Percentiles rank a stretch among this genome's conserved stretches.
These are phyloP conservation scores for Ganoderma lucidum DNA, from an alignment of 1,284 basidiomycete genomes.

Conservation along the genomic window DNA sequence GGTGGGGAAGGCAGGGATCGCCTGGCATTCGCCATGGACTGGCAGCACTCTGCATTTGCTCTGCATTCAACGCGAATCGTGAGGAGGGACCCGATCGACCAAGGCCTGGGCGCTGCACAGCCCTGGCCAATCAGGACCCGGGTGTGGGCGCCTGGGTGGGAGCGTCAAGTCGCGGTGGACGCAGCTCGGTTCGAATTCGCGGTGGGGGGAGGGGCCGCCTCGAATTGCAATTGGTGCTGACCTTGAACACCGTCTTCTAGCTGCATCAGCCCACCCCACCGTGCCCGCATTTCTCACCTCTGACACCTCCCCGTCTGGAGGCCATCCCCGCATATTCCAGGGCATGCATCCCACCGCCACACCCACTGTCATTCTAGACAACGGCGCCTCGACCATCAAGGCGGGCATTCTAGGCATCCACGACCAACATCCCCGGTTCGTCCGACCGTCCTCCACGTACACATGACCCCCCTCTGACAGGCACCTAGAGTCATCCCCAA, in stretches of 20 bases:
- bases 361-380: constrained; percentile 79
- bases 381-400: constrained; percentile 86
- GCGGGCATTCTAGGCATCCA: constrained; percentile 57
- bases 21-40: not conserved
- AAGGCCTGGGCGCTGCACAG: constrained; percentile 7
- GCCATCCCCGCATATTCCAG: not conserved
- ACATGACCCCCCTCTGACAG: constrained; percentile 14
- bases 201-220: too few relatives aligned
- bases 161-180: not conserved
- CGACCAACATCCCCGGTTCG: constrained; percentile 44
- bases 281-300: constrained; percentile 4
- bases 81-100: too few relatives aligned
- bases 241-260: constrained; percentile 20
- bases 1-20: not conserved
- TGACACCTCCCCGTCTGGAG: constrained; percentile 15
- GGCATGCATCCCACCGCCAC: constrained; percentile 51
- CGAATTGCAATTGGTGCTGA: constrained; percentile 20
- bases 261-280: not conserved
- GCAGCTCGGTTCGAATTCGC: not conserved
- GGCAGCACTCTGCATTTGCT: too few relatives aligned
- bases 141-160: not conserved
- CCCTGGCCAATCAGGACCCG: not conserved
- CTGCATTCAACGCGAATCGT: too few relatives aligned
- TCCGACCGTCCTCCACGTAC: constrained; percentile 12
- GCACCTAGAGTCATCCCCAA: constrained; percentile 74